phyloP scores from a whole-genome alignment of 1,284 basidiomycete species.

The Takashimella koratensis region DNA sequence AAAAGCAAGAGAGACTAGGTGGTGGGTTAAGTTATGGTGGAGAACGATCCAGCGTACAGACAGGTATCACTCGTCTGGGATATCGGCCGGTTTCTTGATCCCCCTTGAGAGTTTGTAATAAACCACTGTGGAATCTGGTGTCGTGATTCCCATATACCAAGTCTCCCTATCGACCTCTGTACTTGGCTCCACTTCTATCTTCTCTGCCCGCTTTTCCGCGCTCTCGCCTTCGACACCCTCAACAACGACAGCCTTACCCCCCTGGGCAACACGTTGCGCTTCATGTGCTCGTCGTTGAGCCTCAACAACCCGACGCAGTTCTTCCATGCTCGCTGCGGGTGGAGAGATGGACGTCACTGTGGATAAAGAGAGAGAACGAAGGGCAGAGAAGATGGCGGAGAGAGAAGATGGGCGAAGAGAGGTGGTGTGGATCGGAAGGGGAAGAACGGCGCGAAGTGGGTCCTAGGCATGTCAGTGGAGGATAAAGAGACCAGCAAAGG shows the following conservation, averaged over 20 bases:
- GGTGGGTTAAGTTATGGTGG: too few species aligned
- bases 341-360: conserved; percentile 24
- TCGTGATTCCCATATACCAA: conserved; percentile 46
- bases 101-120: conserved; percentile 50
- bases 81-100: conserved; percentile 50
- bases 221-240: background rate
- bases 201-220: background rate
- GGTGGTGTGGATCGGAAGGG: conserved; percentile 44
- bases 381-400: conserved; percentile 31
- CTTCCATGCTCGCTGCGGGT: conserved; percentile 24
- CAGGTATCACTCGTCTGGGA: conserved; percentile 51
- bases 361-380: conserved; percentile 28
- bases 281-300: too few species aligned
- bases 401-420: conserved; percentile 40
- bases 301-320: conserved; percentile 19
- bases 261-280: too few species aligned
- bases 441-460: conserved; percentile 42
- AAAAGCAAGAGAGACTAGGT: too few species aligned
- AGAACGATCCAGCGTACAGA: too few species aligned
- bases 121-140: conserved; percentile 47
- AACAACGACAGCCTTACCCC: too few species aligned
- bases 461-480: conserved; percentile 37
- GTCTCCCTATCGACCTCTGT: conserved; percentile 37
- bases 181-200: background rate
- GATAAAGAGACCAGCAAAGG: too few species aligned